Evolutionary conservation across 108 stramenopile genomes (phyloP), one percentile per base, ranked within the genome.

Genomic region (Bacterosira constricta): DNA sequence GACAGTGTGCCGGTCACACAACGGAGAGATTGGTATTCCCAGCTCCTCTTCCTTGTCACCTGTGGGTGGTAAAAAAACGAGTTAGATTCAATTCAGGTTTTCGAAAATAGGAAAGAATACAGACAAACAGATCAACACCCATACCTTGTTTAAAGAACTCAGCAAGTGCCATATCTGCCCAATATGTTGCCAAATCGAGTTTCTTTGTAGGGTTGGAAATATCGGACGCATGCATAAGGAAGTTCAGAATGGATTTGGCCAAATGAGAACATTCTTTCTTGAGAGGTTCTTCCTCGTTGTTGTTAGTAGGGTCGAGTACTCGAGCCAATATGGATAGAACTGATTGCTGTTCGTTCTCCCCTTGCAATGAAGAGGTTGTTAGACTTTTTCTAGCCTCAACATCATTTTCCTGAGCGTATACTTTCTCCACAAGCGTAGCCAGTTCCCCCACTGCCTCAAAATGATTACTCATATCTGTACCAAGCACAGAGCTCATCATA

Each of bases 381-480:
- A 17, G 2, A 17, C 17, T 13, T n/a, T 6, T 17, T 2, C 42
- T 44, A 17, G 42, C 42, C 17, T 2, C 42, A 5, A 44, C 2
- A 17, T 2, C 2, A 6, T 44, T 44, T 17, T 13, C 5, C 3
- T 18, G 25, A 21, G 21, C 21, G 25, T 25, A 8, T 11, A 49
- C 47, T 20, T 49, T 49, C 47, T 49, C 47, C 47, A 49, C 18
- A 20, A 20, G 3, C 26, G 8, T 25, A 25, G 68, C 77, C 13
- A 66, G 69, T 13, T 36, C 57, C 17, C 58, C 59, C 21, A 78
- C 62, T 1, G 4, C 26, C 25, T 68, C 59, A 61, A 92, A 91
- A 68, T 96, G 95, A 56, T 65, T 67, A 15, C 81, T 49, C 93
- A 96, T 96, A 67, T 96, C 93, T 21, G 95, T 96, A 32, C 85